These are phyloP conservation scores for Hyphodiscus sp. DNA, from an alignment of 2,329 filamentous ascomycete genomes.

Conservation along the genomic window DNA sequence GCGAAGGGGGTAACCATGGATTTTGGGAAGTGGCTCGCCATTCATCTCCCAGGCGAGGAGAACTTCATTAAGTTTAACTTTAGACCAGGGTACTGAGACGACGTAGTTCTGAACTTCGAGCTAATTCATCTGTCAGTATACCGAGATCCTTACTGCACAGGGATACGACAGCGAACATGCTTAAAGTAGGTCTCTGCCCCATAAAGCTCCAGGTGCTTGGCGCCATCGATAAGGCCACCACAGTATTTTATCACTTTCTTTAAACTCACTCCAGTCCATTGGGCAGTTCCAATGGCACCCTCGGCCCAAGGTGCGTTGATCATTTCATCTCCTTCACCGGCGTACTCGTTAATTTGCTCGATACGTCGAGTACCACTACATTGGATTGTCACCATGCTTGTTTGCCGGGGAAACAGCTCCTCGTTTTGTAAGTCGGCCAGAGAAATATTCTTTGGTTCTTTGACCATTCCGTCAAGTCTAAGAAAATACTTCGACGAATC, in stretches of 20 bases:
- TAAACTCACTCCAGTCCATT: slow-evolving; percentile 56
- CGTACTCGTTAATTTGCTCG: slow-evolving; percentile 60
- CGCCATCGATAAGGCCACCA: slow-evolving; percentile 49
- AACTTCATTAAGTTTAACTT: slow-evolving; percentile 61
- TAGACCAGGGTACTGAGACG: slow-evolving; percentile 60
- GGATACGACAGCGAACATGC: slow-evolving; percentile 30
- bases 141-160: neutral
- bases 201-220: slow-evolving; percentile 59
- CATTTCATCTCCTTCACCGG: slow-evolving; percentile 60
- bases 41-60: slow-evolving; percentile 65
- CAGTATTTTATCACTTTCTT: slow-evolving; percentile 67
- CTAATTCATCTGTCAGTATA: neutral
- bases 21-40: slow-evolving; percentile 51
- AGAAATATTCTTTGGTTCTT: slow-evolving; percentile 16
- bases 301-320: slow-evolving; percentile 50
- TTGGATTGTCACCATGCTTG: slow-evolving; percentile 54
- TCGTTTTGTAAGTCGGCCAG: slow-evolving; percentile 18
- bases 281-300: slow-evolving; percentile 61
- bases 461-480: slow-evolving; percentile 18
- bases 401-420: slow-evolving; percentile 18
- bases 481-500: slow-evolving; percentile 34
- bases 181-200: slow-evolving; percentile 72
- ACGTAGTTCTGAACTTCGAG: slow-evolving; percentile 59
- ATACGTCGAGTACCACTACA: slow-evolving; percentile 64
- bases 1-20: slow-evolving; percentile 60